Percentiles rank a stretch among this genome's conserved stretches.
Conservation (phyloP, 345 rosid species). For the Citrus reticulata region DNA sequence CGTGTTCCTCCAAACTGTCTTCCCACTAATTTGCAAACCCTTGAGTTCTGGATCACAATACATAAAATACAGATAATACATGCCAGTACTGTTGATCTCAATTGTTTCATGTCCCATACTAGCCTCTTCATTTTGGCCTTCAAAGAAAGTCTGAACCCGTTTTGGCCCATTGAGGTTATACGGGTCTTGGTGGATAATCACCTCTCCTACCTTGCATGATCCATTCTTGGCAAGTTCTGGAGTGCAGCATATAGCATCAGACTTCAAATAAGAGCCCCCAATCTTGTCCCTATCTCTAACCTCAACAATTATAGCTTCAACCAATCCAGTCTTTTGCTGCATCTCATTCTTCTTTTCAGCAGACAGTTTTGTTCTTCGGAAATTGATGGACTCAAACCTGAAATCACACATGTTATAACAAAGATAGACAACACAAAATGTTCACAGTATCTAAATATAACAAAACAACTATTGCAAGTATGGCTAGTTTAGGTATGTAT, state of each 20-base stretch:
- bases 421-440: not conserved
- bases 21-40: constrained; percentile 28
- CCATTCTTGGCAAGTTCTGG: constrained; percentile 28
- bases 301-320: constrained; percentile 37
- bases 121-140: constrained; percentile 37
- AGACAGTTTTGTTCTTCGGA: constrained; percentile 29
- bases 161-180: constrained; percentile 24
- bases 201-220: constrained; percentile 42
- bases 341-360: constrained; percentile 34
- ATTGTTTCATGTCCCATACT: constrained; percentile 29
- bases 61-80: constrained; percentile 48
- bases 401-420: not conserved
- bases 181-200: constrained; percentile 27
- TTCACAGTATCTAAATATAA: not conserved
- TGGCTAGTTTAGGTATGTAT: not conserved
- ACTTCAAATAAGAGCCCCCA: constrained; percentile 32
- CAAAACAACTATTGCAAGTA: not conserved
- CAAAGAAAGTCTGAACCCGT: constrained; percentile 36
- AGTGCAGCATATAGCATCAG: constrained; percentile 34
- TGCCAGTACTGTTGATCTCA: constrained; percentile 35
- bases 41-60: constrained; percentile 37
- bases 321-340: constrained; percentile 44
- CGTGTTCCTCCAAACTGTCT: constrained; percentile 43
- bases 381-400: constrained; percentile 43
- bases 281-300: constrained; percentile 35